Base-by-base conservation (phyloP, 2,329 filamentous ascomycete species). In the Diplodia sapinea region DNA sequence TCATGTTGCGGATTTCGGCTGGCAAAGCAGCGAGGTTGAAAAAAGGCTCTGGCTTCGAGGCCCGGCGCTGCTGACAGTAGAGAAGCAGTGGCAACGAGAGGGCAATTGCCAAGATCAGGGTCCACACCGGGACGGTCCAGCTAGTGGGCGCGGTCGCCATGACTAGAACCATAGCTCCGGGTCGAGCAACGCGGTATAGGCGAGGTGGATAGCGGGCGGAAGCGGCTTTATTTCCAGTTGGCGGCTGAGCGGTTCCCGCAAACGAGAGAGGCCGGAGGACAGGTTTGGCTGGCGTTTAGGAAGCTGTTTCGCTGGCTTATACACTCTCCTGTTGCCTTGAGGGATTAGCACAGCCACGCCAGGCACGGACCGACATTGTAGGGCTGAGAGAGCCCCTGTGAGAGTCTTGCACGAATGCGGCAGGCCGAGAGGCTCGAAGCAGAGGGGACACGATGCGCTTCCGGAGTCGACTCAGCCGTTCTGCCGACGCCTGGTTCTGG, bases 1-100 rank as follows among this genome's bases (percentile, higher is more conserved):
- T 62, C 31, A 68, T 71, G 55, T 69, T 49, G 66, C 38, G 56
- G 40, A 65, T 70, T 43, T 61, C 70, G 31, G 61, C 68, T 38
- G 62, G 70, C 36, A 56, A 70, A 7, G 38, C 69, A 55, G 63
- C 69, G 52, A 59, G 71, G 33, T 55, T 36, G 63, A 66, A 66
- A 9, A 70, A 49, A 52, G 71, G 26, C 20, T 66, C 36, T 4
- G 63, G 47, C 15, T 50, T 33, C 11, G 33, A 20, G 29, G 54
- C 54, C 54, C 50, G 50, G 38, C 17, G 51, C 13, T 55, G 52
- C 49, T 36, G 31, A 33, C 20, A 43, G 57, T 36, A 62, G 29
- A 66, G 7, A 54, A 69, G 31, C 40, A 69, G 57, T 7, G 66
- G 68, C 51, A 68, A 26, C 23, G 68, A 69, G 26, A 68, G 15